Conservation (phyloP, 1,284 basidiomycete genomes). For the Sanghuangporus baumii region DNA sequence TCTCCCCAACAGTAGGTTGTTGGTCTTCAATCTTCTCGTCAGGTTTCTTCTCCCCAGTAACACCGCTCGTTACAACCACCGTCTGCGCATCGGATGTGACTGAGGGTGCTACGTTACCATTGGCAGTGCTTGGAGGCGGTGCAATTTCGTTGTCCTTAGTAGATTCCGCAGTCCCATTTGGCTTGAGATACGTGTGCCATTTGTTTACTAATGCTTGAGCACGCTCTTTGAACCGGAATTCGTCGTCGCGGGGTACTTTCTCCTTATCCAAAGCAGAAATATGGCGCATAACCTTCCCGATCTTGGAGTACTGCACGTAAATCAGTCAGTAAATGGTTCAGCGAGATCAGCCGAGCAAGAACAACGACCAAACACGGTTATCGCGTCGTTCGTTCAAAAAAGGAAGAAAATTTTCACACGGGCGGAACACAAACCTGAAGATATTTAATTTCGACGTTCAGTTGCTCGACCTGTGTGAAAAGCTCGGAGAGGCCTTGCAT, state of each 20-base stretch:
- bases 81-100: background rate
- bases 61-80: background rate
- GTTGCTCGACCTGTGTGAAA: slow-evolving; percentile 81
- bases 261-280: slow-evolving; percentile 66
- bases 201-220: slow-evolving; percentile 68
- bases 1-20: slow-evolving; percentile 2
- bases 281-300: slow-evolving; percentile 97
- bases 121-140: background rate
- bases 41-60: background rate
- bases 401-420: background rate
- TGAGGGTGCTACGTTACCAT: background rate
- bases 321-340: slow-evolving; percentile 19
- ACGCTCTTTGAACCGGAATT: slow-evolving; percentile 84
- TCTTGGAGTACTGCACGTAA: slow-evolving; percentile 77
- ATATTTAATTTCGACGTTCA: slow-evolving; percentile 84
- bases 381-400: background rate
- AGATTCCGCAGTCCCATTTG: slow-evolving; percentile 1
- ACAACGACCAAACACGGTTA: slow-evolving; percentile 17
- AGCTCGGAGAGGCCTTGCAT: slow-evolving; percentile 74
- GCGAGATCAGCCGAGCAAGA: slow-evolving; percentile 22
- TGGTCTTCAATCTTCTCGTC: background rate
- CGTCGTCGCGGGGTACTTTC: slow-evolving; percentile 76
- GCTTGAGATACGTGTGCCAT: slow-evolving; percentile 49
- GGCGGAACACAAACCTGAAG: slow-evolving; percentile 52
- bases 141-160: background rate